Evolutionary conservation across 139 green algal species (phyloP), one percentile per base, ranked within the genome.

Genomic region (Chlamydomonas eustigma): DNA sequence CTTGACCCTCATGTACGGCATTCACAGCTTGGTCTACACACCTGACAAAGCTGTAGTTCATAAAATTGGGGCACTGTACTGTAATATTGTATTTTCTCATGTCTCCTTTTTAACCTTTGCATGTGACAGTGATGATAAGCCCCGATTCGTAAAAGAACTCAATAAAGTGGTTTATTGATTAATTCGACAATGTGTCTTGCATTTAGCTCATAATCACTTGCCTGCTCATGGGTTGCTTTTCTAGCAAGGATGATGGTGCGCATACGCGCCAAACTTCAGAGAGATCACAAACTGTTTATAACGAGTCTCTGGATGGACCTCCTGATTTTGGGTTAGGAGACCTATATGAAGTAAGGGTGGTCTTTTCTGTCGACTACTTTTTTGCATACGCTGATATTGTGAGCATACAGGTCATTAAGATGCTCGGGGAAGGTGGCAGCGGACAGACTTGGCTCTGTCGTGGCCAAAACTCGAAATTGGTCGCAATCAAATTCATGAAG

Each of bases 401-500:
- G 6, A 33, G 28, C 28, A 5, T 34, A 8, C 77, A 82, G 44
- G 74, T 85, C 1, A 51, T 86, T 2, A 31, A 44, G n/a, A 64
- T 87, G 75, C 78, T 90, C 33, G 85, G 85, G 2, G 81, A 86
- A 64, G 81, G 81, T 4, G 81, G 81, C 38, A 74, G 68, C 2
- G 77, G 77, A 39, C 38, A 87, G 71, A 91, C 86, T 1, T 91
- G 80, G 79, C 73, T 91, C 1, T 88, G 83, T 50, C 35, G 77
- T 33, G 84, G 86, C 36, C 37, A 69, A 4, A 73, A 51, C 8
- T 58, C 69, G 0, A 69, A 84, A 37, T 37, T 81, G 6, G 69
- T 86, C 0, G 86, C 82, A 1, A 78, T 88, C n/a, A 90, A 90
- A 74, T 86, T 86, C 65, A 90, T 90, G 36, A 39, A 51, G 37